These are phyloP conservation scores for Saccharomyces hybrid DNA, from an alignment of 1,139 yeast genomes.

Conservation along the genomic window DNA sequence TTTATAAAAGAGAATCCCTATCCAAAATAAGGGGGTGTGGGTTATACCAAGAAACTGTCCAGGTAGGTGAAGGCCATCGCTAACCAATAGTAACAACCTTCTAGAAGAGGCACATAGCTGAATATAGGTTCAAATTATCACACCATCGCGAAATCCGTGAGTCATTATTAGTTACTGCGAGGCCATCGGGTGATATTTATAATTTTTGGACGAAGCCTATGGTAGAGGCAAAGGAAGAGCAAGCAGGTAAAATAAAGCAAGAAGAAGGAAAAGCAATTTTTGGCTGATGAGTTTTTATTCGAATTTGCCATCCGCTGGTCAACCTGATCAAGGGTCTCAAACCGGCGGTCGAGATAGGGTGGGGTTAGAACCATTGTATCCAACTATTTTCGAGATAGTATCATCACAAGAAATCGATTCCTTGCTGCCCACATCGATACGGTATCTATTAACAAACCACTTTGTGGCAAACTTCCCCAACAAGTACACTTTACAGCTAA, in stretches of 20 bases:
- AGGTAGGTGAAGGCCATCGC: not conserved
- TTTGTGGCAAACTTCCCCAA: slow-evolving; percentile 69
- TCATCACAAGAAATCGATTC: slow-evolving; percentile 75
- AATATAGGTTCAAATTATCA: not conserved
- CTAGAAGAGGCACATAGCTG: not conserved
- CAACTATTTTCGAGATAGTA: slow-evolving; percentile 40
- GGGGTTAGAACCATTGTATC: slow-evolving; percentile 14
- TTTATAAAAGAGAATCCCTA: too few relatives aligned
- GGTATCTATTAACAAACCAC: slow-evolving; percentile 75
- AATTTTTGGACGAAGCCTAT: not conserved
- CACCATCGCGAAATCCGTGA: not conserved
- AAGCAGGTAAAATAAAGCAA: not conserved
- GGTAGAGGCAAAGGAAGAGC: not conserved
- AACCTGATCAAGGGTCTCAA: slow-evolving; percentile 5
- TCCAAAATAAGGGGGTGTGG: not conserved
- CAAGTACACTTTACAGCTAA: slow-evolving; percentile 52
- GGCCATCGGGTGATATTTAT: not conserved
- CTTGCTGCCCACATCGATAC: slow-evolving; percentile 71
- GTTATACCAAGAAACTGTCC: not conserved
- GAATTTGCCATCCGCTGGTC: slow-evolving; percentile 20
- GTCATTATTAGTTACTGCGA: not conserved
- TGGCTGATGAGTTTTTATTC: slow-evolving; percentile 29
- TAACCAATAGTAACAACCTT: not conserved
- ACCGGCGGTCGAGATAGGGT: slow-evolving; percentile 5
- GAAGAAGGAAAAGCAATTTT: not conserved